Evolutionary conservation across 2,329 filamentous ascomycete species (phyloP).

Genomic region (Atkinsonella hypoxylon): DNA sequence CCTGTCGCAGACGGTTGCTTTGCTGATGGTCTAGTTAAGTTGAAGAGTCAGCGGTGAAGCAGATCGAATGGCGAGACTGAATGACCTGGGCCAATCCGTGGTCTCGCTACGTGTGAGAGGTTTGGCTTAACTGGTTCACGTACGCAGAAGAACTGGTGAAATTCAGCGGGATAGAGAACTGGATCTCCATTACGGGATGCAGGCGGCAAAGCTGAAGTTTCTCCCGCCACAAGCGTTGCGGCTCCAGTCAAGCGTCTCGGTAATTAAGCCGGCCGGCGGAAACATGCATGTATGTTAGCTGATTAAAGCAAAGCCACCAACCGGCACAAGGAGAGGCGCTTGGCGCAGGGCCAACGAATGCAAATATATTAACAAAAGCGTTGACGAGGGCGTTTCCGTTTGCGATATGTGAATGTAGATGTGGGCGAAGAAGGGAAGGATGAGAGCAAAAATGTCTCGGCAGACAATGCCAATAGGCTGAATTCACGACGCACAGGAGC

Average conservation of each 20-base stretch:
- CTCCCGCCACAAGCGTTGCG: background rate
- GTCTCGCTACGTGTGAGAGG: background rate
- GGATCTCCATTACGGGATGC: conserved; percentile 23
- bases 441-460: background rate
- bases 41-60: background rate
- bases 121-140: conserved; percentile 7
- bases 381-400: background rate
- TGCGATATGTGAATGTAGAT: background rate
- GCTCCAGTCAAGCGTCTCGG: background rate
- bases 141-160: conserved; percentile 13
- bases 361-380: background rate
- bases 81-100: background rate
- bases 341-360: background rate
- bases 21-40: background rate
- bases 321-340: background rate
- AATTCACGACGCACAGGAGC: background rate
- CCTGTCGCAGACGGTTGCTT: conserved; percentile 7
- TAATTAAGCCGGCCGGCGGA: background rate
- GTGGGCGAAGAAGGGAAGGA: background rate
- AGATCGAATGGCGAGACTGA: background rate
- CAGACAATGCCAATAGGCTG: background rate
- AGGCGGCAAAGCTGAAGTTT: background rate
- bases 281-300: background rate
- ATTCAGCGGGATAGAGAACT: conserved; percentile 23
- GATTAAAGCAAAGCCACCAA: background rate